Base-by-base conservation (phyloP, 768 basidiomycete species). In the Trametes cinnabarina region DNA sequence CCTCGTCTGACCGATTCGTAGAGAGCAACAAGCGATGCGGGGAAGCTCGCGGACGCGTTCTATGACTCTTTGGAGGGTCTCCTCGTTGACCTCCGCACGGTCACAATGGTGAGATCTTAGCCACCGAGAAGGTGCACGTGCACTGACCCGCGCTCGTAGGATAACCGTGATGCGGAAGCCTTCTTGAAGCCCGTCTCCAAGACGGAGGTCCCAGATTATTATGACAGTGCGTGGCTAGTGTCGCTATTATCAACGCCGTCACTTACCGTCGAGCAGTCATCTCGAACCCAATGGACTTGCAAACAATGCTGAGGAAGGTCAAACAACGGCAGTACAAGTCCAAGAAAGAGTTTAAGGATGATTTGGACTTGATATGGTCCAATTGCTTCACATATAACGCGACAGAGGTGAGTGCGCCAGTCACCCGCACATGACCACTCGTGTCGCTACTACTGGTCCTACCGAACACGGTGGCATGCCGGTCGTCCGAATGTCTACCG, bases 361-460 rank as follows among this genome's bases (percentile, higher is more conserved):
- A 99, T 74, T 77, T 99, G 41, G 92, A 96, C 64, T 83, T 98
- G 60, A 98, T 99, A 64, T 99, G 97, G 97, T 85, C 85, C 44
- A 99, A 98, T 63, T 98, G 96, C 72, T 82, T 88, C 62, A 85
- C 82, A 5, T 98, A 98, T 72, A 99, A 99, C 71, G 87, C 91
- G 17, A 82, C 86, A 11, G 90, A 94, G 77, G 95, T 93, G 64
- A 59, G 88, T 80, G 22, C 26, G 12, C 6, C 25, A 26, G 12
- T 17, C 19, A 14, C 22, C n/a, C 20, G 19, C 6, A 10, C 14
- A 7, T 10, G 39, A 32, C 12, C 30, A 32, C 6, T 7, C 30
- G 12, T 12, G 7, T 32, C 30, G 7, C 30, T n/a, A n/a, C n/a
- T n/a, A n/a, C n/a, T 32, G 6, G 30, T 32, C 30, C 30, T 32